Conservation (phyloP, 306 rosid genomes). For the Cucurbita maxima region DNA sequence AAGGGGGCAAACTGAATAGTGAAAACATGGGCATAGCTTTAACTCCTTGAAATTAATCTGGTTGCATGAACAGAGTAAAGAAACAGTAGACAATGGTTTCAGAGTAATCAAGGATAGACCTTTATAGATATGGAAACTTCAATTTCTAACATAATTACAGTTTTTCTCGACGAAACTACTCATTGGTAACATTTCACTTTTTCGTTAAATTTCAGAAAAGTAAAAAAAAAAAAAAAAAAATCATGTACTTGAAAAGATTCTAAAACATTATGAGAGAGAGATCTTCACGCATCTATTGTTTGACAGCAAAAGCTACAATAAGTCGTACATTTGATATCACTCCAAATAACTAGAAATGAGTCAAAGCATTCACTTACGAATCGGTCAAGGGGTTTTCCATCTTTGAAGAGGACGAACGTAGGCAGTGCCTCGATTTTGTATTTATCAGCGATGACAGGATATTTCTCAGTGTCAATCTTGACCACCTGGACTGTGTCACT, state of each 20-base stretch:
- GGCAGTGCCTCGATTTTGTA: constrained; percentile 83
- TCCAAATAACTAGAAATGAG: neutral
- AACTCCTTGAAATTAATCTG: neutral
- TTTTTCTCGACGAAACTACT: neutral
- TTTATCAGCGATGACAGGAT: constrained; percentile 62
- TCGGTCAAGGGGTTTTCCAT: constrained; percentile 62
- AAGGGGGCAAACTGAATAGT: neutral
- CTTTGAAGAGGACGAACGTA: constrained; percentile 79
- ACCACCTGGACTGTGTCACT: constrained; percentile 53
- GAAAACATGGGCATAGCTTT: neutral
- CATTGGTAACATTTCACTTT: neutral
- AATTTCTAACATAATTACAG: neutral
- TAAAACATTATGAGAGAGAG: neutral
- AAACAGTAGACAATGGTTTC: neutral
- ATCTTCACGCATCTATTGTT: neutral
- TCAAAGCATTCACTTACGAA: constrained; percentile 44
- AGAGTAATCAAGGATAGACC: neutral
- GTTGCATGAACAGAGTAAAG: neutral
- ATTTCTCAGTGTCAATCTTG: constrained; percentile 91
- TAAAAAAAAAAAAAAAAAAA: too few relatives aligned
- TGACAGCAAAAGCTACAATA: neutral
- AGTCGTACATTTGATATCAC: neutral
- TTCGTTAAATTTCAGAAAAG: neutral
- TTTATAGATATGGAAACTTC: neutral
- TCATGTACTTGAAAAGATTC: neutral